These are phyloP conservation scores for Asterophora lycoperdoides DNA, from an alignment of 768 basidiomycete species.

Conservation along the genomic window DNA sequence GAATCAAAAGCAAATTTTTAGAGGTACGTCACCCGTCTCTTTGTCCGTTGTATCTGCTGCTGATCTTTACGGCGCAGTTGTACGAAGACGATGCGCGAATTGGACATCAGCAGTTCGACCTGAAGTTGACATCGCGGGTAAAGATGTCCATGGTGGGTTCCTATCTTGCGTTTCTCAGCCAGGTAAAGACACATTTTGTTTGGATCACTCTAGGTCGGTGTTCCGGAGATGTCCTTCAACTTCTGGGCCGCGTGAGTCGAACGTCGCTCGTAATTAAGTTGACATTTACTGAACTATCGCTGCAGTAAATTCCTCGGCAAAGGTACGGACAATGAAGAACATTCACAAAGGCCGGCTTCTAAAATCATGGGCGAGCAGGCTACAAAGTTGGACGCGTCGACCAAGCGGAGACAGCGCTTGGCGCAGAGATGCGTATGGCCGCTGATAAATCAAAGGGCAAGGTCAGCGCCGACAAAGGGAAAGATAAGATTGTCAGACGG, in stretches of 20 bases:
- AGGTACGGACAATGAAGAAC: conserved; percentile 31
- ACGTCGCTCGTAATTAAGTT: neutral
- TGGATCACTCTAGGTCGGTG: conserved; percentile 64
- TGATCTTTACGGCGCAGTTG: conserved; percentile 37
- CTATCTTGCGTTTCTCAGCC: neutral
- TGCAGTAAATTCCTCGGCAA: conserved; percentile 78
- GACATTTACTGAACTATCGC: neutral
- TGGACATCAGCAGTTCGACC: conserved; percentile 92
- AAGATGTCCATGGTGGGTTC: conserved; percentile 95
- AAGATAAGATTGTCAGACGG: conserved; percentile 89
- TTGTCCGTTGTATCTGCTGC: neutral
- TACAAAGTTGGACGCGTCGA: conserved; percentile 97
- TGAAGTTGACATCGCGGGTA: conserved; percentile 87
- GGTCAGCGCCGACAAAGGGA: conserved; percentile 54
- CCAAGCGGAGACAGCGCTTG: conserved; percentile 94
- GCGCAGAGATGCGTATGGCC: conserved; percentile 92
- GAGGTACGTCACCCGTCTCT: conserved; percentile 42
- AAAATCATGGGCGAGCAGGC: conserved; percentile 37
- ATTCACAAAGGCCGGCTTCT: neutral
- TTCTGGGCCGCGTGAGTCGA: conserved; percentile 80
- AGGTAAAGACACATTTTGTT: neutral
- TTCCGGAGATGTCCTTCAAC: conserved; percentile 91
- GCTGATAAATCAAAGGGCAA: conserved; percentile 59
- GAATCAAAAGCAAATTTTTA: conserved; percentile 60
- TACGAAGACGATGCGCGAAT: conserved; percentile 95